These are phyloP conservation scores for Dipsacomyces acuminosporus DNA, from an alignment of 371 early-diverging fungal species.

Conservation along the genomic window DNA sequence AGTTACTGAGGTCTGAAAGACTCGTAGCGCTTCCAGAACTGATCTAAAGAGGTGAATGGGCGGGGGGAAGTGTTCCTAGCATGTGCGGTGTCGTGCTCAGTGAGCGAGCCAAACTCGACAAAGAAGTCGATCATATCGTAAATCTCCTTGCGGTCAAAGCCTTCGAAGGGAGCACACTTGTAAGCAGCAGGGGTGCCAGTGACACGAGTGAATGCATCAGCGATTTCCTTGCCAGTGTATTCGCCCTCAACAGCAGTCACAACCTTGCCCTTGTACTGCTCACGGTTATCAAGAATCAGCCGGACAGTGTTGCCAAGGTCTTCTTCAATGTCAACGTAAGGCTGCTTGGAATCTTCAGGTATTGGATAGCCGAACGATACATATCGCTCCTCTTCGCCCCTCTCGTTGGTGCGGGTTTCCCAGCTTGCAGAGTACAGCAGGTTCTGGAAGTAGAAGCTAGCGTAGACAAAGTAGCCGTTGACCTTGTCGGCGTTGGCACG, in stretches of 20 bases:
- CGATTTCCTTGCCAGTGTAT: neutral
- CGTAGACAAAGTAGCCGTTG: conserved; percentile 4
- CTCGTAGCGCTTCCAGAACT: neutral
- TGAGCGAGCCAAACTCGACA: neutral
- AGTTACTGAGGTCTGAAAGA: neutral
- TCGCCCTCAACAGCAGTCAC: neutral
- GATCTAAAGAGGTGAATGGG: neutral
- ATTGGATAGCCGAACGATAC: neutral
- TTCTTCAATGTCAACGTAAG: conserved; percentile 3
- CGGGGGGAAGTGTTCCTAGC: neutral
- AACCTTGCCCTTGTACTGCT: neutral
- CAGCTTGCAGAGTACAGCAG: neutral
- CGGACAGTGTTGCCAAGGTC: neutral
- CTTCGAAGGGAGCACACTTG: neutral
- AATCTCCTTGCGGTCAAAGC: neutral
- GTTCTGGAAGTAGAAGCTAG: conserved; percentile 6
- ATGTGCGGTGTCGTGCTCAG: neutral
- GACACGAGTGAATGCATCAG: neutral
- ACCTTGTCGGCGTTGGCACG: neutral
- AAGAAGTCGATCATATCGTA: neutral
- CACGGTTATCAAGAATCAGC: neutral
- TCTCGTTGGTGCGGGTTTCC: neutral
- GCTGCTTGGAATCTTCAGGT: neutral
- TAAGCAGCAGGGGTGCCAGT: neutral
- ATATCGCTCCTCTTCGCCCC: neutral